Evolutionary conservation across 2,329 filamentous ascomycete species (phyloP).

Genomic region (Alternaria sp.): DNA sequence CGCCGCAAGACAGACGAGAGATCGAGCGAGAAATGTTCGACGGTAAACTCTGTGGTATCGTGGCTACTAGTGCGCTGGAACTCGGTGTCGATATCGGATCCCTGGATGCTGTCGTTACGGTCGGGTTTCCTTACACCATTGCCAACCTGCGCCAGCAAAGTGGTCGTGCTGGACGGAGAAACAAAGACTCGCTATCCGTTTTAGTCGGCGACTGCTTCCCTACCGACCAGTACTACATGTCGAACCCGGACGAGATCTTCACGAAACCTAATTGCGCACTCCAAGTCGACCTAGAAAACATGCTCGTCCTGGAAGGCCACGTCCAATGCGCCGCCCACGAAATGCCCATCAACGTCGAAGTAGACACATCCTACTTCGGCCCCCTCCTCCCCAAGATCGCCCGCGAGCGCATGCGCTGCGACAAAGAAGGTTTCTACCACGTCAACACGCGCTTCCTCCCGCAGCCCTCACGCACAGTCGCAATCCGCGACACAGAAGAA

Average conservation of each 20-base stretch:
- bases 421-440: slow-evolving; percentile 84
- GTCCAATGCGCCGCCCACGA: slow-evolving; percentile 95
- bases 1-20: slow-evolving; percentile 81
- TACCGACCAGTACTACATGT: slow-evolving; percentile 96
- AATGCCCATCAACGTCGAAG: slow-evolving; percentile 82
- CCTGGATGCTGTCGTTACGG: slow-evolving; percentile 89
- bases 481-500: slow-evolving; percentile 87
- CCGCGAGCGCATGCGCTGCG: slow-evolving; percentile 73
- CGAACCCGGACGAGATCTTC: slow-evolving; percentile 92
- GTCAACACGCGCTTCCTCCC: slow-evolving; percentile 89
- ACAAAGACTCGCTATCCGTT: slow-evolving; percentile 90
- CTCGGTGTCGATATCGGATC: slow-evolving; percentile 94
- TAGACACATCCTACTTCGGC: slow-evolving; percentile 82
- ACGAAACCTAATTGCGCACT: slow-evolving; percentile 87
- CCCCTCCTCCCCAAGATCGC: slow-evolving; percentile 73
- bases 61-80: slow-evolving; percentile 92
- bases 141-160: slow-evolving; percentile 94
- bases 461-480: slow-evolving; percentile 79
- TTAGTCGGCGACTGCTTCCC: slow-evolving; percentile 88
- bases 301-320: slow-evolving; percentile 90
- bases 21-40: slow-evolving; percentile 98
- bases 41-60: slow-evolving; percentile 88
- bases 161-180: slow-evolving; percentile 86
- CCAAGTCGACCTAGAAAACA: slow-evolving; percentile 89
- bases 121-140: slow-evolving; percentile 95